Base-by-base conservation (phyloP, 2,329 filamentous ascomycete genomes). In the Cladosporium sp. region DNA sequence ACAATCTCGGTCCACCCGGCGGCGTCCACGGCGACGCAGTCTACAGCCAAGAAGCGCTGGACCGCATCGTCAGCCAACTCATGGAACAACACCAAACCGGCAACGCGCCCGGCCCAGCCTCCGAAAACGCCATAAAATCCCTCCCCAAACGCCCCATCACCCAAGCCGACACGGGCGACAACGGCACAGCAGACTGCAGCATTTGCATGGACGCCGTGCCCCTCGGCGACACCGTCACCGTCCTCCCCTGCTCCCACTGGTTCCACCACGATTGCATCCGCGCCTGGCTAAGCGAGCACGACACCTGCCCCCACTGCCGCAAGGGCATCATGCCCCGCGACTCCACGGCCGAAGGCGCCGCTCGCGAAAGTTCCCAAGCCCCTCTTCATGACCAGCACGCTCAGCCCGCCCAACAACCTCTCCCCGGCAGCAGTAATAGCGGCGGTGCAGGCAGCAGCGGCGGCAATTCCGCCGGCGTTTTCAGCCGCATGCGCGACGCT, bases 161-260 rank as follows among this genome's bases (percentile, higher is more conserved):
- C 2, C 80, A 88, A 43, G 72, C 78, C 51, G 78, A 84, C 36
- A 84, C 94, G 78, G 73, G 94, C 48, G 69, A 72, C 4, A 87
- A 85, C 51, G 85, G 83, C 36, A 78, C 74, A 45, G 80, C 79
- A 1, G 91, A 96, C 63, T 98, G 93, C 67, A 91, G 88, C 30
- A 95, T 98, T 52, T 98, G 93, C 69, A 95, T 97, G 74, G 90
- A 96, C 49, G 80, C 87, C 22, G 84, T 94, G 54, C 77, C 80
- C 20, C 63, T 86, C 30, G 86, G 83, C 9, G 83, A 87, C 25
- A 82, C 87, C 63, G 88, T 92, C 4, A 80, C 86, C 0, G 78
- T 84, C 39, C 70, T 98, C 43, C 90, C 90, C 0, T 98, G 93
- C 70, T 85, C 82, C 52, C 93, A 98, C 64, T 95, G 89, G 88